Conservation (phyloP, 148 eudicot species). For the Vaccinium macrocarpon region DNA sequence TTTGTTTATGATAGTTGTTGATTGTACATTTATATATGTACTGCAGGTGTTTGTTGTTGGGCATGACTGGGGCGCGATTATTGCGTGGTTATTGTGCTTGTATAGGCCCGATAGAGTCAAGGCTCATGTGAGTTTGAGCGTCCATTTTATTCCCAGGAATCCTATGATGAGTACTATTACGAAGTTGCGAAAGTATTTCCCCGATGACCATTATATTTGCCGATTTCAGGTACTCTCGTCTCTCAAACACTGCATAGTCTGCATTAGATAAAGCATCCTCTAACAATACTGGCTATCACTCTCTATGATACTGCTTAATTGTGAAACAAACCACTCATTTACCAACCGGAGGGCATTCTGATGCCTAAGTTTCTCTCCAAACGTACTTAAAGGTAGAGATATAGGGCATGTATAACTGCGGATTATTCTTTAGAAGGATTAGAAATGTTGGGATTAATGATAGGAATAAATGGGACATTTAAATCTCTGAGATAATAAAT, state of each 20-base stretch:
- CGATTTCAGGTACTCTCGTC: slow-evolving; percentile 14
- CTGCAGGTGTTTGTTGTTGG: slow-evolving; percentile 13
- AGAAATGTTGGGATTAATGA: too few species aligned
- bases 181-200: not conserved
- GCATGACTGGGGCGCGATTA: slow-evolving; percentile 12
- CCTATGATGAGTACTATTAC: not conserved
- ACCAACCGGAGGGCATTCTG: too few species aligned
- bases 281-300: too few species aligned
- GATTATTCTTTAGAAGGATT: too few species aligned
- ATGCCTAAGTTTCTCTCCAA: too few species aligned
- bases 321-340: too few species aligned
- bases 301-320: too few species aligned
- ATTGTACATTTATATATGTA: not conserved
- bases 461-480: too few species aligned
- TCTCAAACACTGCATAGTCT: not conserved
- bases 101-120: slow-evolving; percentile 19
- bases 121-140: slow-evolving; percentile 19
- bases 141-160: slow-evolving; percentile 12
- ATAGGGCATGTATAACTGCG: too few species aligned
- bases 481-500: too few species aligned
- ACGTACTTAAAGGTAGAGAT: too few species aligned
- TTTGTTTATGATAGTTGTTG: not conserved
- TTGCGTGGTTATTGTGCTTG: slow-evolving; percentile 10
- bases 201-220: slow-evolving; percentile 19
- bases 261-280: not conserved